Evolutionary conservation across 108 stramenopile genomes (phyloP).

Genomic region (Skeletonema menzelii): DNA sequence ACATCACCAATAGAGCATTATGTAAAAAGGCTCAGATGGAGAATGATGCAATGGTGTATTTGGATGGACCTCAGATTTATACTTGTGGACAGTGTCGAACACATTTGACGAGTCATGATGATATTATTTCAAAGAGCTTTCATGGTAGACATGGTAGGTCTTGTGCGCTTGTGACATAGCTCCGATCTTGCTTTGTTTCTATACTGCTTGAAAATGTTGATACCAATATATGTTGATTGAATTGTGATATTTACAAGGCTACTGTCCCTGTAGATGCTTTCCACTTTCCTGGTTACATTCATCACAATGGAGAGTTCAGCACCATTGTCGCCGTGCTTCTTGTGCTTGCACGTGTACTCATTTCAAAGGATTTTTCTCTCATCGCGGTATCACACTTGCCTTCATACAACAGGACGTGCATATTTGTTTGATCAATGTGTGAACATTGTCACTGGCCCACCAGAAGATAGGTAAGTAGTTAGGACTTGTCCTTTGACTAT

Average conservation of each 20-base stretch:
- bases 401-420: constrained; percentile 64
- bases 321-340: too few relatives aligned
- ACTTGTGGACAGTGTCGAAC: constrained; percentile 88
- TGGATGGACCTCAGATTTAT: constrained; percentile 90
- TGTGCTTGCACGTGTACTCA: not conserved
- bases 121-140: constrained; percentile 93
- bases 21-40: constrained; percentile 56
- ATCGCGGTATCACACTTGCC: not conserved
- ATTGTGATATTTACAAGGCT: not conserved
- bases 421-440: constrained; percentile 90
- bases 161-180: not conserved
- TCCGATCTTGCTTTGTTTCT: constrained; percentile 1
- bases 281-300: not conserved
- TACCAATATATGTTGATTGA: not conserved
- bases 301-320: too few relatives aligned
- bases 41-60: constrained; percentile 87
- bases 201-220: not conserved
- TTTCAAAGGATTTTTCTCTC: not conserved
- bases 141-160: constrained; percentile 90
- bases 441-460: constrained; percentile 74
- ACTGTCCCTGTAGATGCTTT: not conserved
- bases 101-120: constrained; percentile 91
- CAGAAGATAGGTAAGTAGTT: constrained; percentile 85
- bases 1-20: constrained; percentile 10
- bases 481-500: too few relatives aligned